phyloP scores from a whole-genome alignment of 2,329 filamentous ascomycete genomes.

The Leptographium flavum region DNA sequence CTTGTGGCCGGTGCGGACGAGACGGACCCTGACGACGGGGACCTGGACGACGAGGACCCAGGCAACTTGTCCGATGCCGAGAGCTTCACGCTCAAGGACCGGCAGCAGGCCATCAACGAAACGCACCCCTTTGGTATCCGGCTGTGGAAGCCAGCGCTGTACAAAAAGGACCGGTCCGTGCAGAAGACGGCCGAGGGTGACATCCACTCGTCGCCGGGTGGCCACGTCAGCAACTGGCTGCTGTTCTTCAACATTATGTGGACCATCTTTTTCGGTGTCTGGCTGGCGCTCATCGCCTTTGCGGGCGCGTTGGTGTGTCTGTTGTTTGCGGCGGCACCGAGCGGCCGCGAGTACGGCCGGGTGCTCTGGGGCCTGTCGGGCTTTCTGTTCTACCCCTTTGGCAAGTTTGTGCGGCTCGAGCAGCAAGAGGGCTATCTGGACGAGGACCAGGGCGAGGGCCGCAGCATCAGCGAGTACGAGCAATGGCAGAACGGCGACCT shows the following conservation, averaged over 20 bases:
- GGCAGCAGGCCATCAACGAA: constrained; percentile 95
- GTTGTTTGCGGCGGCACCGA: constrained; percentile 62
- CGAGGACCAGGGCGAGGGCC: constrained; percentile 87
- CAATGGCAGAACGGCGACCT: constrained; percentile 97
- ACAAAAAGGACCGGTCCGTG: constrained; percentile 94
- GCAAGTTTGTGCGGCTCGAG: constrained; percentile 85
- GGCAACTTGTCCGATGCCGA: constrained; percentile 77
- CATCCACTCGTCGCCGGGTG: constrained; percentile 88
- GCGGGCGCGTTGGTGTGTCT: constrained; percentile 67
- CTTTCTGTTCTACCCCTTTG: constrained; percentile 93
- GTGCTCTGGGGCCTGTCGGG: constrained; percentile 71
- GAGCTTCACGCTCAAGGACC: constrained; percentile 93
- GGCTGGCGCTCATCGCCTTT: constrained; percentile 68
- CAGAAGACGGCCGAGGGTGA: constrained; percentile 93
- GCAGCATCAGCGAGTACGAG: constrained; percentile 97
- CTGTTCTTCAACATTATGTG: constrained; percentile 80
- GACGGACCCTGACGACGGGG: constrained; percentile 18
- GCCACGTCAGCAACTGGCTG: constrained; percentile 70
- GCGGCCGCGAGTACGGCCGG: constrained; percentile 71
- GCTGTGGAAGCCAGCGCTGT: constrained; percentile 95
- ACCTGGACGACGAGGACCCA: constrained; percentile 48
- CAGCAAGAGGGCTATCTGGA: constrained; percentile 89
- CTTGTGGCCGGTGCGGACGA: constrained; percentile 22
- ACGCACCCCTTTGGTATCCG: constrained; percentile 98
- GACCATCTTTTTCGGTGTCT: constrained; percentile 92